Base-by-base conservation (phyloP, 805 yeast genomes). In the Candida maris region DNA sequence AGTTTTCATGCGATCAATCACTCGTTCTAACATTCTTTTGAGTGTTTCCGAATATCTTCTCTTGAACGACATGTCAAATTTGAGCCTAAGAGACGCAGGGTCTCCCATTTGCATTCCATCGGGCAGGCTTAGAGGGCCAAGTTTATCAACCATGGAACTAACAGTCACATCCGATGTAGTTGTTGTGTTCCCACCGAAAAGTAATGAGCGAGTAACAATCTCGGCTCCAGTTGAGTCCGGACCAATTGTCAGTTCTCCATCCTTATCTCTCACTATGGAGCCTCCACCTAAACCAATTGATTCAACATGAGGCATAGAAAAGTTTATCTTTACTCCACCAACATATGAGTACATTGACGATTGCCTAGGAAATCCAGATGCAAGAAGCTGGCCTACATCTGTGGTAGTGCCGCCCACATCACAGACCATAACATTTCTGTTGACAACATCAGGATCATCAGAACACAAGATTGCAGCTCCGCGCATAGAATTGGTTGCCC, bases 371-470 rank as follows among this genome's bases (percentile, higher is more conserved):
- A 68, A 70, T 1, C 75, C 75, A 19, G 64, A 44, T 7, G 70
- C 64, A 9, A 70, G 48, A 24, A 70, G 43, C 28, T 67, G 41
- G 9, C 76, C 75, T 16, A 68, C 70, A 47, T 70, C 75, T 4
- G 73, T 53, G 5, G 75, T 70, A 8, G 75, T 70, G 5, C 75
- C 76, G 13, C 76, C 76, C 26, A 70, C 62, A 49, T 70, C 76
- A 10, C 12, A 10, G 13, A 71, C 73, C 32, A 68, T 44, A 10
- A 61, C 56, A 25, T 49, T 44, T 5, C 73, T 71, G 3, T 55
- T 46, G 1, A 49, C 52, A 19, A 50, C 33, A 33, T 58, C 31
- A 38, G 70, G 64, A 37, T 56, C 20, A 41, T 68, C 62, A 38
- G 53, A 22, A 42, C 69, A 62, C 12, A 71, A 48, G 42, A 68